Percentiles rank a stretch among this genome's conserved stretches.
These are phyloP conservation scores for Ananas comosus DNA, from an alignment of 176 grass and related monocot genomes.

Conservation along the genomic window DNA sequence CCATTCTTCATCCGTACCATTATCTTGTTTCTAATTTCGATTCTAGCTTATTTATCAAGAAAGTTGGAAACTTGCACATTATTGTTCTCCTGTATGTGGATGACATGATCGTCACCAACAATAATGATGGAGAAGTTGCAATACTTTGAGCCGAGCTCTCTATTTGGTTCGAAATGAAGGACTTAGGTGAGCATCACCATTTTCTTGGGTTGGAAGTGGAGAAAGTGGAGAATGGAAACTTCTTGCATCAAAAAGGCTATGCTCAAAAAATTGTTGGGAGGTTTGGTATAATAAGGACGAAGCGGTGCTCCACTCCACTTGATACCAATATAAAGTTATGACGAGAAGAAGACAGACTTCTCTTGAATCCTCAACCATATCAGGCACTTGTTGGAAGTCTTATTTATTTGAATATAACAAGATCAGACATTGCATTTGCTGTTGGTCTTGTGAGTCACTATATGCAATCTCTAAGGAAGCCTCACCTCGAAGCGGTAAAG, in stretches of 20 bases:
- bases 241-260: background rate
- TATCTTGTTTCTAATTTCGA: no score
- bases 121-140: no score
- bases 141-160: no score
- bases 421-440: background rate
- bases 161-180: no score
- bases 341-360: background rate
- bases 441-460: constrained; percentile 2
- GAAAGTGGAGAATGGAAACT: background rate
- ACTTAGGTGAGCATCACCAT: no score
- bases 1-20: no score
- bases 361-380: background rate
- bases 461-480: background rate
- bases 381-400: background rate
- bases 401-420: constrained; percentile 12
- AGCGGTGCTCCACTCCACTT: background rate
- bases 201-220: no score
- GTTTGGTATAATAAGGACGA: background rate
- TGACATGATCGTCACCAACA: no score
- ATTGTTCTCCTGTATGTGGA: no score
- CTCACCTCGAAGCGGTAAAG: background rate
- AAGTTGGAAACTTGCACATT: no score
- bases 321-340: constrained; percentile 2
- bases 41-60: no score
- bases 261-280: background rate